Percentiles rank a stretch among this genome's conserved stretches.
phyloP scores from a whole-genome alignment of 78 protist species.

The Dictyostelium purpureum region DNA sequence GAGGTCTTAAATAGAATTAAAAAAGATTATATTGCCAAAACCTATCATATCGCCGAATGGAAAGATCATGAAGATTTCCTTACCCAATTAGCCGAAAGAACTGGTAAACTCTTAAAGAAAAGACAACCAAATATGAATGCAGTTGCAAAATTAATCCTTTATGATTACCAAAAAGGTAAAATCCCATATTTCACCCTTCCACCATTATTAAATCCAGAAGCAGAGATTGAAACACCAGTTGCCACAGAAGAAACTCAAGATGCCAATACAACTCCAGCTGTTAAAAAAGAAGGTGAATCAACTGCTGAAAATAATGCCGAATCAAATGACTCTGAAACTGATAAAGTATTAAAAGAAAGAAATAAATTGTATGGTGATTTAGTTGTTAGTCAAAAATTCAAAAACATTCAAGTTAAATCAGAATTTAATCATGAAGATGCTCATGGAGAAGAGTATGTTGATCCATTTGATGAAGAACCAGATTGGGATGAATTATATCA shows the following conservation, averaged over 20 bases:
- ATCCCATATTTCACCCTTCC: slow-evolving; percentile 96
- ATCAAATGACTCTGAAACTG: not conserved
- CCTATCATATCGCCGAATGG: slow-evolving; percentile 92
- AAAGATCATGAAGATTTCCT: slow-evolving; percentile 91
- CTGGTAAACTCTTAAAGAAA: slow-evolving; percentile 83
- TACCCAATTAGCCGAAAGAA: slow-evolving; percentile 70
- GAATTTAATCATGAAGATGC: slow-evolving; percentile 76
- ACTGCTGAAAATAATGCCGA: slow-evolving; percentile 5
- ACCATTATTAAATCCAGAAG: slow-evolving; percentile 51
- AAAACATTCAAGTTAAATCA: slow-evolving; percentile 42
- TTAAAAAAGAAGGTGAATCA: not conserved
- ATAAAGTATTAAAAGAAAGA: slow-evolving; percentile 30
- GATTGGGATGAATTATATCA: slow-evolving; percentile 82
- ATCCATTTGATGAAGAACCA: slow-evolving; percentile 74
- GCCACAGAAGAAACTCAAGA: not conserved
- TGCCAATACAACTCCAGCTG: not conserved
- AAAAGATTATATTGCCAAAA: slow-evolving; percentile 84
- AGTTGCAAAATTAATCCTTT: slow-evolving; percentile 92
- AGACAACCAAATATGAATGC: slow-evolving; percentile 93
- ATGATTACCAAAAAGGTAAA: slow-evolving; percentile 96
- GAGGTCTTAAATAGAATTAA: slow-evolving; percentile 89
- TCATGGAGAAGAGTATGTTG: slow-evolving; percentile 60
- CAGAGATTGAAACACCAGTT: not conserved
- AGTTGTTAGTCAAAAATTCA: slow-evolving; percentile 54
- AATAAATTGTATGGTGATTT: slow-evolving; percentile 20